Evolutionary conservation across 306 rosid species (phyloP).

Genomic region (Lotus japonicus): DNA sequence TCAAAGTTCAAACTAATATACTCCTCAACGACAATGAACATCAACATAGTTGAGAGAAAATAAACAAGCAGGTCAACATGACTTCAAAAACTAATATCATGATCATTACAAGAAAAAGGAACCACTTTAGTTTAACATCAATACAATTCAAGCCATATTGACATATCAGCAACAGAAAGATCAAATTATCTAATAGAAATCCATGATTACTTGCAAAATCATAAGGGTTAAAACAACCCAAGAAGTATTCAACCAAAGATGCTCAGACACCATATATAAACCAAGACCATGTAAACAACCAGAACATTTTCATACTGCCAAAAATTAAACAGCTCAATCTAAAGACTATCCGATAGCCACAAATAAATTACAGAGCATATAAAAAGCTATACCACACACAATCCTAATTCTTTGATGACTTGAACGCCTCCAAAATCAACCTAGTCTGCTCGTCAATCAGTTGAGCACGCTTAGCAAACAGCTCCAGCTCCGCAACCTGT

Average conservation of each 20-base stretch:
- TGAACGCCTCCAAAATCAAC: constrained; percentile 36
- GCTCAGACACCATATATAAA: no score
- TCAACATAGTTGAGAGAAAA: neutral
- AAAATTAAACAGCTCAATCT: neutral
- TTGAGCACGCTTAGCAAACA: constrained; percentile 25
- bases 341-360: neutral
- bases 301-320: neutral
- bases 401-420: constrained; percentile 26
- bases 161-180: neutral
- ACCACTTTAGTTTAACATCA: no score
- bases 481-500: constrained; percentile 42
- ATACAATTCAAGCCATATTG: neutral
- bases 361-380: neutral
- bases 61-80: neutral
- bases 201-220: neutral
- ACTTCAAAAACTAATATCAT: neutral
- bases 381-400: constrained; percentile 1
- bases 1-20: no score
- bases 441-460: constrained; percentile 30
- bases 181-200: neutral
- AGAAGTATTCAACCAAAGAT: neutral
- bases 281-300: no score
- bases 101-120: neutral
- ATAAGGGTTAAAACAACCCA: neutral
- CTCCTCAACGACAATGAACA: neutral